phyloP scores from a whole-genome alignment of 2,329 filamentous ascomycete genomes.

The Xylariaceae sp. region DNA sequence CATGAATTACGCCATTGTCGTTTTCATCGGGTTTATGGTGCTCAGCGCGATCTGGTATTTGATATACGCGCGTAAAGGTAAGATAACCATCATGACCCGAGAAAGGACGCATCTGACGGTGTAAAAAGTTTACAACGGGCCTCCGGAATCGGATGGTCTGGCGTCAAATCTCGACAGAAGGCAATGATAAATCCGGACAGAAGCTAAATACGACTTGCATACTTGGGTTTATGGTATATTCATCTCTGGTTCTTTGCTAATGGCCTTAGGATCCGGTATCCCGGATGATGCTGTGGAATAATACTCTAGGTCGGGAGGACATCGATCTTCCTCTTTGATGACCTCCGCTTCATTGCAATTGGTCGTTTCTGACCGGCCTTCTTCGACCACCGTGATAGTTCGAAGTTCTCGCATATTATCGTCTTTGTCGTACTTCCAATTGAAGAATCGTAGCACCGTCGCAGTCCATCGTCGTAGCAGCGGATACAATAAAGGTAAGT shows the following conservation, averaged over 20 bases:
- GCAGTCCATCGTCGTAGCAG: slow-evolving; percentile 4
- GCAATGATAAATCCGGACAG: too few species aligned
- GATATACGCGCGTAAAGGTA: slow-evolving; percentile 48
- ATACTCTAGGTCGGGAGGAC: too few species aligned
- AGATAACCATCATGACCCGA: neutral
- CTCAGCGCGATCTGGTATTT: slow-evolving; percentile 44
- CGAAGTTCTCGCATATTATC: slow-evolving; percentile 4
- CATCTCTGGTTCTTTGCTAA: too few species aligned
- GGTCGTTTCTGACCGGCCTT: neutral
- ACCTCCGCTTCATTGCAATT: too few species aligned
- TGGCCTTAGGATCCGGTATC: too few species aligned
- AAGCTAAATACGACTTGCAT: too few species aligned
- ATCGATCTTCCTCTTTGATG: too few species aligned
- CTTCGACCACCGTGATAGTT: slow-evolving; percentile 10
- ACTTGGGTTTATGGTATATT: too few species aligned
- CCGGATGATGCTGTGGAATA: too few species aligned
- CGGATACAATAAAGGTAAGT: slow-evolving; percentile 17
- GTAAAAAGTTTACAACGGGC: slow-evolving; percentile 26
- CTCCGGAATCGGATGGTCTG: slow-evolving; percentile 29
- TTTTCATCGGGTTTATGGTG: slow-evolving; percentile 42
- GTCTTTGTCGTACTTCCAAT: neutral
- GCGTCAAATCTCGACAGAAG: neutral
- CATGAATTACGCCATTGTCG: slow-evolving; percentile 52
- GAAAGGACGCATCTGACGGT: neutral
- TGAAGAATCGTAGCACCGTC: neutral